Conservation (phyloP, 1,284 basidiomycete species). For the Fomes fomentarius region DNA sequence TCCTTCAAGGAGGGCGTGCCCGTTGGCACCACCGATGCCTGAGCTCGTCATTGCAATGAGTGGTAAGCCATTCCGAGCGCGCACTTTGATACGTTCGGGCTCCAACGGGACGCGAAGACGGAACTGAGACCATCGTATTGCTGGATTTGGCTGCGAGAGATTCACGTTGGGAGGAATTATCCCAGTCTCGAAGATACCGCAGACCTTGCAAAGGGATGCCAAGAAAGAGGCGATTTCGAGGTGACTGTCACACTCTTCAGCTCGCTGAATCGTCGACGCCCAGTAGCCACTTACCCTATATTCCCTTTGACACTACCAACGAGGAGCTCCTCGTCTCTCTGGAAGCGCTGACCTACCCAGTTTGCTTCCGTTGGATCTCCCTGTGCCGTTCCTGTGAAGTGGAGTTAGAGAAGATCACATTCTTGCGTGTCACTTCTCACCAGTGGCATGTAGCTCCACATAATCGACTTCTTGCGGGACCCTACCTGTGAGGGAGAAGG, state of each 20-base stretch:
- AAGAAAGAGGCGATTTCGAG: slow-evolving; percentile 46
- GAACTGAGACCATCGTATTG: slow-evolving; percentile 41
- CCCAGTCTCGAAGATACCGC: slow-evolving; percentile 38
- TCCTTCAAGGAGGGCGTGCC: slow-evolving; percentile 41
- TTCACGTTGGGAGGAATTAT: slow-evolving; percentile 46
- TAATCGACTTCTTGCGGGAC: slow-evolving; percentile 45
- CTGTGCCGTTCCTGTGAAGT: slow-evolving; percentile 38
- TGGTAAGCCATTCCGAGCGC: slow-evolving; percentile 19
- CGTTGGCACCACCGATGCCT: slow-evolving; percentile 49
- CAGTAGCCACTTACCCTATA: slow-evolving; percentile 38
- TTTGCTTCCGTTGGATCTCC: slow-evolving; percentile 56
- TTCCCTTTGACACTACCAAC: slow-evolving; percentile 52
- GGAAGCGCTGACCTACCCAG: slow-evolving; percentile 44
- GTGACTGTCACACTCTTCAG: slow-evolving; percentile 35
- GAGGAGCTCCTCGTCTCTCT: slow-evolving; percentile 33
- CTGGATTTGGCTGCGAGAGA: slow-evolving; percentile 38
- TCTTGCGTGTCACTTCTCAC: too few species aligned
- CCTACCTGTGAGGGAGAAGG: slow-evolving; percentile 33
- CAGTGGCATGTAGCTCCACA: slow-evolving; percentile 52
- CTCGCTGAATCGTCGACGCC: slow-evolving; percentile 34
- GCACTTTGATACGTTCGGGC: slow-evolving; percentile 23
- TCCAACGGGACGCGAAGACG: slow-evolving; percentile 30
- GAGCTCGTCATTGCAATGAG: slow-evolving; percentile 45
- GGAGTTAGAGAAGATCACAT: not conserved
- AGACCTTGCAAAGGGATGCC: slow-evolving; percentile 46